These are phyloP conservation scores for Croton setiger DNA, from an alignment of 441 rosid genomes.

Conservation along the genomic window DNA sequence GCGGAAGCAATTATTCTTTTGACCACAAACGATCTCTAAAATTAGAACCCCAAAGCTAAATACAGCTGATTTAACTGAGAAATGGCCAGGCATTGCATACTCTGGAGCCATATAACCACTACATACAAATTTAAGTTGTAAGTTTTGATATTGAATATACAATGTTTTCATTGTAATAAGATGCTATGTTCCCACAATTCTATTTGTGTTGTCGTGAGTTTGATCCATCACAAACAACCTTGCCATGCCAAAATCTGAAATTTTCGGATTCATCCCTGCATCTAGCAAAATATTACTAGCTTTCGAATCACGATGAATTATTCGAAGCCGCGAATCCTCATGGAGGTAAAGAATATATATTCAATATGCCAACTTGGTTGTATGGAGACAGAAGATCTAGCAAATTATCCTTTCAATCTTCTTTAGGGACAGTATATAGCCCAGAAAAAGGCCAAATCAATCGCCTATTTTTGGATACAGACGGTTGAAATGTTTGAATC, in stretches of 20 bases:
- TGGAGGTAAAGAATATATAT: slow-evolving; percentile 65
- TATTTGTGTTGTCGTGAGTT: slow-evolving; percentile 23
- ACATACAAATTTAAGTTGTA: neutral
- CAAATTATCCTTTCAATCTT: slow-evolving; percentile 22
- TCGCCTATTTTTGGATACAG: neutral
- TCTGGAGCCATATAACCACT: slow-evolving; percentile 34
- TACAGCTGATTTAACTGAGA: slow-evolving; percentile 42
- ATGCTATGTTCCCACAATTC: slow-evolving; percentile 65
- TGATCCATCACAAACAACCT: slow-evolving; percentile 28
- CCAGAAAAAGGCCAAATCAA: too few relatives aligned
- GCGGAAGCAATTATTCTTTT: slow-evolving; percentile 8
- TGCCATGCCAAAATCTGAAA: slow-evolving; percentile 42
- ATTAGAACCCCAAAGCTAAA: slow-evolving; percentile 36
- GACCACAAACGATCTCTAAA: slow-evolving; percentile 29
- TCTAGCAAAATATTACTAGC: slow-evolving; percentile 40
- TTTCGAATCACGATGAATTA: slow-evolving; percentile 66
- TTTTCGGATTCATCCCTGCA: slow-evolving; percentile 28
- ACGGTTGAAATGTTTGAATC: too few relatives aligned
- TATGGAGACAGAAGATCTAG: slow-evolving; percentile 17
- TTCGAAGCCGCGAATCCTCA: slow-evolving; percentile 55
- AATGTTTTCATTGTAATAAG: neutral
- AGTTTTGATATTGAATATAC: too few relatives aligned
- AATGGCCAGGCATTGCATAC: slow-evolving; percentile 25
- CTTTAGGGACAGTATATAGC: slow-evolving; percentile 7
- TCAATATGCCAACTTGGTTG: too few relatives aligned